These are phyloP conservation scores for Xylariales sp. DNA, from an alignment of 2,329 filamentous ascomycete species.

Conservation along the genomic window DNA sequence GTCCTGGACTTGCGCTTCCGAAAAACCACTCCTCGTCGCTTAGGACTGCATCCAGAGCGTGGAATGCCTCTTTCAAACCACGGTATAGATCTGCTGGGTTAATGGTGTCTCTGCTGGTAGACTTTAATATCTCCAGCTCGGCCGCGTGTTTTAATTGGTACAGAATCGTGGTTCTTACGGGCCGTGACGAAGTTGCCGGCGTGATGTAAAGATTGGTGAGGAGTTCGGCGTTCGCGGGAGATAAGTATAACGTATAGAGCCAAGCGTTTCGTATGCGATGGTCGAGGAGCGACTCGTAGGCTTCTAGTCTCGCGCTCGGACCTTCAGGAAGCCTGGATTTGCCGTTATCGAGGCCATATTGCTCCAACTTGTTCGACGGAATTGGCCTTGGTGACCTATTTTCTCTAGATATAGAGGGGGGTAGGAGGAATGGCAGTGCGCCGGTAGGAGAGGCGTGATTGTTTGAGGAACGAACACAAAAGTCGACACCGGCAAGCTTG, in stretches of 20 bases:
- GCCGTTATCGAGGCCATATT: constrained; percentile 71
- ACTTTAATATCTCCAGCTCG: constrained; percentile 76
- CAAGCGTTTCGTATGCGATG: constrained; percentile 85
- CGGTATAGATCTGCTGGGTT: constrained; percentile 56
- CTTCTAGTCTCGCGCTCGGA: constrained; percentile 70
- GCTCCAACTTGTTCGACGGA: constrained; percentile 73
- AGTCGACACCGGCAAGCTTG: constrained; percentile 77
- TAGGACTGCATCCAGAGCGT: constrained; percentile 59
- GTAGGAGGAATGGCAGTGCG: constrained; percentile 86
- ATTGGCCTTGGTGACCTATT: constrained; percentile 58
- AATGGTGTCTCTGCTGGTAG: constrained; percentile 54
- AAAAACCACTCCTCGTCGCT: constrained; percentile 62
- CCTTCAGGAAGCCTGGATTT: constrained; percentile 58
- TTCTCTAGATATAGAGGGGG: constrained; percentile 55
- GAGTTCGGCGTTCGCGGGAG: constrained; percentile 73
- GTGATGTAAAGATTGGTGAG: constrained; percentile 78
- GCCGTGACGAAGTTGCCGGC: constrained; percentile 66
- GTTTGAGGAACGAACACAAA: constrained; percentile 76
- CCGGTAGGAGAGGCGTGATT: constrained; percentile 95
- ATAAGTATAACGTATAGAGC: constrained; percentile 87
- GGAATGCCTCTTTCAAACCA: constrained; percentile 59
- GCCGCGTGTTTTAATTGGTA: constrained; percentile 79
- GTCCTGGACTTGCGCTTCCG: constrained; percentile 64
- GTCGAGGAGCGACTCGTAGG: constrained; percentile 82
- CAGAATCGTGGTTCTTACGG: constrained; percentile 73